A percentile compares a stretch with the other conserved stretches of the same genome.
Conservation (phyloP, 768 basidiomycete species). For the Mycena alexandri region DNA sequence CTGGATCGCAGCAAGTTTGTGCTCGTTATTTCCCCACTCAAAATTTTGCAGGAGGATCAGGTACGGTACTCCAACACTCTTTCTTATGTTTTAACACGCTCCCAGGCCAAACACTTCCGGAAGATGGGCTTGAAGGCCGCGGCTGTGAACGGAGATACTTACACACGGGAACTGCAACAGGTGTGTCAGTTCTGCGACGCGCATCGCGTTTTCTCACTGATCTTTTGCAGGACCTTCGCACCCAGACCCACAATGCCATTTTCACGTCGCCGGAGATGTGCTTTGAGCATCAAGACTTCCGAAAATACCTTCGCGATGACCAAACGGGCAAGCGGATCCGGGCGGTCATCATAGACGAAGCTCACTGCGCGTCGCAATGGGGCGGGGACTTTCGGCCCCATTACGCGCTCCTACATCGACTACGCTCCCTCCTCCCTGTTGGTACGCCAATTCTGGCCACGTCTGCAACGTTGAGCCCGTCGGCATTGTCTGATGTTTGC, state of each 20-base stretch:
- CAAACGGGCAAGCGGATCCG: conserved; percentile 29
- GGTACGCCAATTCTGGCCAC: conserved; percentile 47
- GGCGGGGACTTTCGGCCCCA: conserved; percentile 49
- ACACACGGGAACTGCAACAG: conserved; percentile 41
- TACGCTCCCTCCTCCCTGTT: conserved; percentile 47
- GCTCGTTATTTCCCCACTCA: conserved; percentile 53
- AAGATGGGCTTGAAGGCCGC: conserved; percentile 45
- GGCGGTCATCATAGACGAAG: conserved; percentile 53
- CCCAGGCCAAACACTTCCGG: conserved; percentile 44
- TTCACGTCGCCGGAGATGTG: conserved; percentile 57
- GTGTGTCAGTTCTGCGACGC: conserved; percentile 38
- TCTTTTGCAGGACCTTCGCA: conserved; percentile 42
- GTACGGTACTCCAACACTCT: conserved; percentile 33
- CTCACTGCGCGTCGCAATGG: conserved; percentile 54
- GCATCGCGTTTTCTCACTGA: not conserved
- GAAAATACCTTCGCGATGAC: conserved; percentile 38
- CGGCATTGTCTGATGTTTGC: conserved; percentile 44
- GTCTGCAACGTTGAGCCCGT: conserved; percentile 51
- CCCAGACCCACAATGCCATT: conserved; percentile 43
- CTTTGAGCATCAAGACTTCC: conserved; percentile 47
- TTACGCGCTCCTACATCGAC: conserved; percentile 44
- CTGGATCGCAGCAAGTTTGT: conserved; percentile 41
- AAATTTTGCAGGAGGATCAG: conserved; percentile 53
- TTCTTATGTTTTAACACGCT: conserved; percentile 1
- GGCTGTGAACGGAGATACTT: conserved; percentile 55